phyloP scores from a whole-genome alignment of 805 yeast genomes.

The Metschnikowia shivogae region DNA sequence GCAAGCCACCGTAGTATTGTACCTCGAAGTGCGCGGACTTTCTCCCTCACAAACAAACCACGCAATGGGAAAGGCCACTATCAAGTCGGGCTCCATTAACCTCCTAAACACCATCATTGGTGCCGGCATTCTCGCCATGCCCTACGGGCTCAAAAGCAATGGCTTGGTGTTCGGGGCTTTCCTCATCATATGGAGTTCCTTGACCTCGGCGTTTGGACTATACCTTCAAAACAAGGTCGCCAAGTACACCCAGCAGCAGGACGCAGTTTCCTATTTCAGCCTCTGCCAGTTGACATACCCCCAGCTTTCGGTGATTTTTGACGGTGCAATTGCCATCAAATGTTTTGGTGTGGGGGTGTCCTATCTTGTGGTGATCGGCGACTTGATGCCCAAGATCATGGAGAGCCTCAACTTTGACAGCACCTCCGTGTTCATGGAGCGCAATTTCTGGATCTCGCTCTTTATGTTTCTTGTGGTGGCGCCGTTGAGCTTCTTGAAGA shows the following conservation, averaged over 20 bases:
- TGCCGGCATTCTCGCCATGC: slow-evolving; percentile 75
- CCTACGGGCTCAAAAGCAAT: slow-evolving; percentile 65
- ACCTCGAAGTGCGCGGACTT: background rate
- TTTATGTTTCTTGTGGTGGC: slow-evolving; percentile 49
- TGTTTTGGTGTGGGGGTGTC: slow-evolving; percentile 76
- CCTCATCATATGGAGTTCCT: slow-evolving; percentile 57
- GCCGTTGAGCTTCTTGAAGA: slow-evolving; percentile 62
- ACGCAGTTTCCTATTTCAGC: slow-evolving; percentile 42
- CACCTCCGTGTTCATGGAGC: slow-evolving; percentile 23
- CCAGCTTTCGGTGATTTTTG: slow-evolving; percentile 63
- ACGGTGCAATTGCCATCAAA: slow-evolving; percentile 68
- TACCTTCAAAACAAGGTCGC: slow-evolving; percentile 60
- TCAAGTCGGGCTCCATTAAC: slow-evolving; percentile 58
- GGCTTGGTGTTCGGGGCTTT: slow-evolving; percentile 56
- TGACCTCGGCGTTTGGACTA: slow-evolving; percentile 65
- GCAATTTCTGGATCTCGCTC: slow-evolving; percentile 53
- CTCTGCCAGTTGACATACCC: slow-evolving; percentile 63
- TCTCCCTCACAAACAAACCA: background rate
- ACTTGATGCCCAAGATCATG: slow-evolving; percentile 61
- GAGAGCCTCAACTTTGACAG: slow-evolving; percentile 29
- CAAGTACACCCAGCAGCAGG: slow-evolving; percentile 43
- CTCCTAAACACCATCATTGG: slow-evolving; percentile 76
- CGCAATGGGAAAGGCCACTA: slow-evolving; percentile 26
- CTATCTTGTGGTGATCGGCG: slow-evolving; percentile 72
- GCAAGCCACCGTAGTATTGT: background rate